Evolutionary conservation across 306 rosid genomes (phyloP).

Genomic region (Chamaecrista fasciculata): DNA sequence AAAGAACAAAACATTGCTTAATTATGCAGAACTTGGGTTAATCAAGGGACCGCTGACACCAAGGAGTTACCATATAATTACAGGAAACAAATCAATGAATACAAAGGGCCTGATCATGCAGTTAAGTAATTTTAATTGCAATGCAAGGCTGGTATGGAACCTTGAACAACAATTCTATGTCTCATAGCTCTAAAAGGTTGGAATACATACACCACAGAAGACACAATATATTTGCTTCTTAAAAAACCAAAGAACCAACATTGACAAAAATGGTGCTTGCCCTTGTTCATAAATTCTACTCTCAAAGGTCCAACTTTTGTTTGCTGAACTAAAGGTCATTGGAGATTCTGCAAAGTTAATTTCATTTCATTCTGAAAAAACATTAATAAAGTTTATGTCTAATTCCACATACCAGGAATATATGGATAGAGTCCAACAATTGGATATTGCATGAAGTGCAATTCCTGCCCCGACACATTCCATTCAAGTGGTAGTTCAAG

Average conservation of each 20-base stretch:
- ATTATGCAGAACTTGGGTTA: slow-evolving; percentile 12
- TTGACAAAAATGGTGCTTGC: neutral
- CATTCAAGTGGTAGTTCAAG: neutral
- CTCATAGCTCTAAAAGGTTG: neutral
- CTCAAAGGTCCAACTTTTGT: neutral
- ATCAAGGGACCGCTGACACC: slow-evolving; percentile 19
- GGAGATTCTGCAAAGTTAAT: neutral
- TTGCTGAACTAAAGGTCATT: neutral
- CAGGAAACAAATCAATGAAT: neutral
- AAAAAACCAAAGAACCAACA: neutral
- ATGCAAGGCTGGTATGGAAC: neutral
- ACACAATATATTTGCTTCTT: neutral
- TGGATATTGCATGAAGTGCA: neutral
- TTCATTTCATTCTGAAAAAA: neutral
- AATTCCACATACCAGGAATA: neutral
- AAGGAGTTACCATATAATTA: slow-evolving; percentile 18
- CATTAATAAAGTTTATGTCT: neutral
- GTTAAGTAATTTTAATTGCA: slow-evolving; percentile 13
- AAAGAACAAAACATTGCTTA: slow-evolving; percentile 6
- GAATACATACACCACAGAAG: neutral
- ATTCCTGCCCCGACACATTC: neutral
- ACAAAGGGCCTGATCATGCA: neutral
- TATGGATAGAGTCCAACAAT: neutral
- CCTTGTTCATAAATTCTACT: slow-evolving; percentile 2
- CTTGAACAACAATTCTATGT: neutral